Conservation (phyloP, 2,329 filamentous ascomycete genomes). For the Pseudopithomyces maydicus region DNA sequence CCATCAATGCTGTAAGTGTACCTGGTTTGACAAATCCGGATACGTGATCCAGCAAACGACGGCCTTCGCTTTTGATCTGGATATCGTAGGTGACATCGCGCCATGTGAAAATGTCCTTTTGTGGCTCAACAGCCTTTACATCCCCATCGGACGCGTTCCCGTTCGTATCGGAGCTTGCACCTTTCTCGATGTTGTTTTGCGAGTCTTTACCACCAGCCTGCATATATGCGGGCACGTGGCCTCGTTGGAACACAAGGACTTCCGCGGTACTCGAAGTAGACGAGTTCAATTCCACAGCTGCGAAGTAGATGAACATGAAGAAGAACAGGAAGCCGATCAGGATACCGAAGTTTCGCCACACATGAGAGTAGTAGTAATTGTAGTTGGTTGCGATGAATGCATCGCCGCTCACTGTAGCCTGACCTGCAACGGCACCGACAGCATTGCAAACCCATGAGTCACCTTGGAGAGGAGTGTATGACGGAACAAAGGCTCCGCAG, state of each 20-base stretch:
- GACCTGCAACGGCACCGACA: conserved; percentile 47
- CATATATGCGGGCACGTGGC: conserved; percentile 50
- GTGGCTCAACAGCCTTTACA: conserved; percentile 45
- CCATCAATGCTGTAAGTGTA: conserved; percentile 50
- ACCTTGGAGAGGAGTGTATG: conserved; percentile 34
- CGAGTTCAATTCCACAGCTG: conserved; percentile 69
- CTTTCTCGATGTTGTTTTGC: conserved; percentile 42
- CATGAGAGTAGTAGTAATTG: conserved; percentile 48
- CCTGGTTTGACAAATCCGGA: conserved; percentile 62
- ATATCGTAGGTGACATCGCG: conserved; percentile 41
- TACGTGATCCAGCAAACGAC: conserved; percentile 61
- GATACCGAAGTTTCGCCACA: conserved; percentile 71
- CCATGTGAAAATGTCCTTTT: conserved; percentile 50
- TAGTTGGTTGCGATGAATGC: conserved; percentile 38
- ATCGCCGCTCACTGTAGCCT: conserved; percentile 46
- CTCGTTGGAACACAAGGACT: conserved; percentile 67
- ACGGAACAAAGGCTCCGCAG: conserved; percentile 46
- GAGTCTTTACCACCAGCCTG: conserved; percentile 32
- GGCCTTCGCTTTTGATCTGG: conserved; percentile 49
- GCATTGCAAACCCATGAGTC: conserved; percentile 44
- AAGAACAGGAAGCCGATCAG: conserved; percentile 66
- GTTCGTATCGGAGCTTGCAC: conserved; percentile 29
- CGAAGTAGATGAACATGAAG: conserved; percentile 68
- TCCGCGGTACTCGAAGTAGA: conserved; percentile 68
- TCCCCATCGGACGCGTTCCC: conserved; percentile 38